Percentiles rank a stretch among this genome's conserved stretches.
Conservation (phyloP, 768 basidiomycete species). For the Pleurotus cornucopiae region DNA sequence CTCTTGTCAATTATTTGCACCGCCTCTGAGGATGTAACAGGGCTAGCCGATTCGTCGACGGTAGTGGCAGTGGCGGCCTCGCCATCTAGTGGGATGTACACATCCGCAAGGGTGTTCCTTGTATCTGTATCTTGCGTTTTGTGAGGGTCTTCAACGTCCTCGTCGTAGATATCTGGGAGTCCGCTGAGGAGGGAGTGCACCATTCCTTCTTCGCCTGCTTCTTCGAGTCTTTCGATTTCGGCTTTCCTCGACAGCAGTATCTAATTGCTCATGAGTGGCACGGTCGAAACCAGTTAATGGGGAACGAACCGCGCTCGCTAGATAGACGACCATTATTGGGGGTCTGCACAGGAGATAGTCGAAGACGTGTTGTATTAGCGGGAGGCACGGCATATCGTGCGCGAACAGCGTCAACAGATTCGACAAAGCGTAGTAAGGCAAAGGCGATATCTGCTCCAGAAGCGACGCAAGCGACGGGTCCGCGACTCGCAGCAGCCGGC, state of each 20-base stretch:
- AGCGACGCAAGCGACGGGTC: constrained; percentile 68
- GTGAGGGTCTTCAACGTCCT: constrained; percentile 12
- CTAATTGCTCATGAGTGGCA: constrained; percentile 31
- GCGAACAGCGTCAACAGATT: constrained; percentile 90
- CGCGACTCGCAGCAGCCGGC: constrained; percentile 64
- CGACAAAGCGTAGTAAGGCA: constrained; percentile 88
- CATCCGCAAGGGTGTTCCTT: background rate
- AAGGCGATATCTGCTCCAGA: constrained; percentile 65
- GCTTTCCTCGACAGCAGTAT: constrained; percentile 69
- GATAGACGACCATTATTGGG: constrained; percentile 77
- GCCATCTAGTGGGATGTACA: background rate
- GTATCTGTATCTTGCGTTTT: background rate
- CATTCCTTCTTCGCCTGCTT: constrained; percentile 79
- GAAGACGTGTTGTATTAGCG: constrained; percentile 87
- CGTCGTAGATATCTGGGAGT: constrained; percentile 53
- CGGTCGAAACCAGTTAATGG: background rate
- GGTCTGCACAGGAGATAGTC: constrained; percentile 84
- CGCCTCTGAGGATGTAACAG: no score
- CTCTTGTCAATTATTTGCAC: background rate
- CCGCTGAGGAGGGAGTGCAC: constrained; percentile 68
- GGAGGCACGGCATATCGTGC: constrained; percentile 87
- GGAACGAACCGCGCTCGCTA: constrained; percentile 70
- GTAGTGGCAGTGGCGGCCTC: background rate
- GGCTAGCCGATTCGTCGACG: no score
- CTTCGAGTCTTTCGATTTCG: constrained; percentile 55